Percentiles rank a stretch among this genome's conserved stretches.
Conservation (phyloP, 345 rosid genomes). For the Geranium brycei region DNA sequence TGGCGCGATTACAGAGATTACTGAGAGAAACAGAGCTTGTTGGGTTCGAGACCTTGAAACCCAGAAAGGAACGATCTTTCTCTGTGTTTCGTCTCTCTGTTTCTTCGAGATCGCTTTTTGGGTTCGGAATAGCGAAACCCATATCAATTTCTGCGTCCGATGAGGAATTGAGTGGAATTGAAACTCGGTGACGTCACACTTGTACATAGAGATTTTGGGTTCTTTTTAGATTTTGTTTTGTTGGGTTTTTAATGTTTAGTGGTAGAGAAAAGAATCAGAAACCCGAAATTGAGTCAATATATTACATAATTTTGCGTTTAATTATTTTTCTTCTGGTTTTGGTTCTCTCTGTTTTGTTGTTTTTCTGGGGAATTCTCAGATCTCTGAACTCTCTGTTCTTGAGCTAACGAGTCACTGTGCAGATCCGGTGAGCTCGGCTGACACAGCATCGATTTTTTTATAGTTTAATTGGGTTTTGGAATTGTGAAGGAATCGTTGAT, state of each 20-base stretch:
- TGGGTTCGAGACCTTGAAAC: not conserved
- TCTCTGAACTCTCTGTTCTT: too few relatives aligned
- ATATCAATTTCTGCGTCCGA: not conserved
- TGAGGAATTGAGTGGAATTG: not conserved
- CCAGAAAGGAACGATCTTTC: not conserved
- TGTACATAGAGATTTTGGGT: not conserved
- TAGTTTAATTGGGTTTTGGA: too few relatives aligned
- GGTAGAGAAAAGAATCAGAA: not conserved
- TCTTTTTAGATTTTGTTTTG: not conserved
- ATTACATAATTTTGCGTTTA: too few relatives aligned
- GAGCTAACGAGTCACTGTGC: too few relatives aligned
- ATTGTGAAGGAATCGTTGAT: too few relatives aligned
- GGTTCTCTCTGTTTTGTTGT: too few relatives aligned
- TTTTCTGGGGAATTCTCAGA: not conserved
- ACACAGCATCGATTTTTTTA: too few relatives aligned
- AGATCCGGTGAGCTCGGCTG: too few relatives aligned
- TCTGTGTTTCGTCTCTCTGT: not conserved
- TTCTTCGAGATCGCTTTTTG: not conserved
- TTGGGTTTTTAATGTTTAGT: not conserved
- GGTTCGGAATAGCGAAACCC: not conserved
- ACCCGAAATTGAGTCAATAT: not conserved
- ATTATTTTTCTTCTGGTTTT: not conserved
- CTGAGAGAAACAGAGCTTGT: constrained; percentile 15
- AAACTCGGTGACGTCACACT: too few relatives aligned
- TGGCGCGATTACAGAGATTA: constrained; percentile 82